These are phyloP conservation scores for Liquidambar formosana DNA, from an alignment of 164 flowering plant species.

Conservation along the genomic window DNA sequence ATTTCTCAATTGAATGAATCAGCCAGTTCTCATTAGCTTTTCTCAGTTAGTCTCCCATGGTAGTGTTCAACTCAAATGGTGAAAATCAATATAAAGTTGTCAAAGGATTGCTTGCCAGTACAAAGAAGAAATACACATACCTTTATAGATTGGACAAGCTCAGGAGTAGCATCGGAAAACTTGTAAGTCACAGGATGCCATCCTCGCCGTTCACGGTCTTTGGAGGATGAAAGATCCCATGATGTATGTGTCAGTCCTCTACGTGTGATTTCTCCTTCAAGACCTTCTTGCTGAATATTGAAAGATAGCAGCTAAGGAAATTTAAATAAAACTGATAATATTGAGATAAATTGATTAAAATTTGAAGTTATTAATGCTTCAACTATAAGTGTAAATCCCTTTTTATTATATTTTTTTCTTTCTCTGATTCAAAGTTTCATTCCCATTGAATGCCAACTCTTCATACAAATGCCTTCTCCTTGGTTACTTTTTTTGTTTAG, in stretches of 20 bases:
- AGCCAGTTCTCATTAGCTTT: background rate
- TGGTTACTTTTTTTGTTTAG: too few species aligned
- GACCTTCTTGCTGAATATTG: conserved; percentile 64
- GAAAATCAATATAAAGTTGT: background rate
- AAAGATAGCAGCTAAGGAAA: conserved; percentile 4
- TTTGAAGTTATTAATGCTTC: too few species aligned
- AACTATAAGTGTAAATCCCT: too few species aligned
- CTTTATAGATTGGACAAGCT: conserved; percentile 71
- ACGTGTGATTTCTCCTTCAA: conserved; percentile 48
- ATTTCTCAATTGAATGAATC: background rate
- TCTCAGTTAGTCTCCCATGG: background rate
- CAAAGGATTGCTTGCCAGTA: background rate
- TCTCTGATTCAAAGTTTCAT: too few species aligned
- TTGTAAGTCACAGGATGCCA: conserved; percentile 97
- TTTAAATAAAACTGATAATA: background rate
- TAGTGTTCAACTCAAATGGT: background rate
- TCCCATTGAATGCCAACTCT: too few species aligned
- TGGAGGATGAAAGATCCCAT: conserved; percentile 86
- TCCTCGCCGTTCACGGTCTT: conserved; percentile 70
- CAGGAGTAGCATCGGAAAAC: conserved; percentile 81
- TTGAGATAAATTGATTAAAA: too few species aligned
- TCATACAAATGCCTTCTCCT: too few species aligned
- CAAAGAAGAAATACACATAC: conserved; percentile 16
- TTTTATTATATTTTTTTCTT: too few species aligned
- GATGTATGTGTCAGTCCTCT: conserved; percentile 55